Evolutionary conservation across 192 early-diverging fungal genomes (phyloP), one percentile per base, ranked within the genome.

Genomic region (Rhizophagus clarus): DNA sequence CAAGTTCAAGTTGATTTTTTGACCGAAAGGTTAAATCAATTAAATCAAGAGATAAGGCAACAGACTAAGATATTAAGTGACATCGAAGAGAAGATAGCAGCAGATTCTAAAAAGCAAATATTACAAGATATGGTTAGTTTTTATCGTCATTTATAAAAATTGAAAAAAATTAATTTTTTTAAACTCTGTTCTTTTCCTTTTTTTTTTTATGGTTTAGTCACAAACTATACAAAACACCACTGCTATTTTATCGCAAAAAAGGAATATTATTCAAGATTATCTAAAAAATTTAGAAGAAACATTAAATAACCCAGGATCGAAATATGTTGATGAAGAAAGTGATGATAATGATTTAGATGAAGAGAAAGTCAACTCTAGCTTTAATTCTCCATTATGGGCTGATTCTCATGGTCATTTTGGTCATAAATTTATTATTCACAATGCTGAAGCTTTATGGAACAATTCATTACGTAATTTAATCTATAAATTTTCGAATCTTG

Each of bases 401-500:
- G 80, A 85, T 15, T 20, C 74, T 4, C 80, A 84, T 72, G 83
- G 85, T 12, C 77, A 85, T 42, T 97, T 95, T 79, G 86, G 91
- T 40, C 90, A 93, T 80, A 86, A 91, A 28, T 96, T 91, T 76
- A 85, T 97, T 83, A 90, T 95, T 0, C 96, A 98, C 84, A 96
- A 95, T 69, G 87, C 95, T 2, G 88, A 93, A 63, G 83, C 95
- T 51, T 87, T 96, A 22, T 98, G 95, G 95, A 98, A 95, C 70
- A 90, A 89, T 61, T 88, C 90, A 37, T 90, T 98, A 12, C 90
- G 96, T 32, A 96, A 98, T 81, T 86, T 92, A 42, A 77, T 96
- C 5, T 94, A 96, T 85, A 85, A 91, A 70, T 91, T 94, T 67
- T 61, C 95, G 66, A 91, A 95, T 66, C 82, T 95, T 8, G 88